Evolutionary conservation across 805 yeast species (phyloP), one percentile per base, ranked within the genome.

Genomic region (Cyberlindnera galapagoensis): DNA sequence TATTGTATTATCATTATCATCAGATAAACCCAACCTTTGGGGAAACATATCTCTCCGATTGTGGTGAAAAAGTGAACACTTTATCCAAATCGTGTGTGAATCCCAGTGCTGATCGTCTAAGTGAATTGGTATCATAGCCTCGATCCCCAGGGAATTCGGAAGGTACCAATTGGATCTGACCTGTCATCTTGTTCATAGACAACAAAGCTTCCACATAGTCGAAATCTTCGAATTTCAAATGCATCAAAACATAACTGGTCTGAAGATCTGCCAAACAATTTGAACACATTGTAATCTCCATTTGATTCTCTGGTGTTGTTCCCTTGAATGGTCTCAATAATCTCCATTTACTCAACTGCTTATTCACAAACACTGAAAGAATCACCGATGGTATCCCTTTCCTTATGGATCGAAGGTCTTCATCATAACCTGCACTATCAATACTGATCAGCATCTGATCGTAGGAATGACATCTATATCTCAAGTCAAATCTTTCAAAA

Each of bases 311-410:
- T 21, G 11, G 34, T 14, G 24, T 20, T 7, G 42, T 17, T 4
- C 39, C 38, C 14, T 34, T 26, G 26, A 50, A 50, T 7, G 52
- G 53, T 9, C 35, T 33, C 7, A 50, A 28, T 8, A 10, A 7
- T 26, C 34, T 38, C 54, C 54, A 50, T 30, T 36, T 40, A 19
- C 40, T 28, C 13, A 48, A 13, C 30, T 49, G 50, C 22, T 28
- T 31, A n/a, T 21, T 26, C 24, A 26, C 21, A 14, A 31, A 21
- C 17, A 12, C 20, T 11, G 35, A 33, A 31, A 26, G 39, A 12
- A 38, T 32, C 12, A 37, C 25, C 15, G 44, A 37, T 15, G 35
- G 10, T 30, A 20, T n/a, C 28, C 18, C 5, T 28, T 33, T 20
- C 21, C 30, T 28, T 16, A 24, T 18, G 18, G 20, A 18, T 12